These are phyloP conservation scores for Puccinellia tenuiflora DNA, from an alignment of 176 grass and related monocot species.

Conservation along the genomic window DNA sequence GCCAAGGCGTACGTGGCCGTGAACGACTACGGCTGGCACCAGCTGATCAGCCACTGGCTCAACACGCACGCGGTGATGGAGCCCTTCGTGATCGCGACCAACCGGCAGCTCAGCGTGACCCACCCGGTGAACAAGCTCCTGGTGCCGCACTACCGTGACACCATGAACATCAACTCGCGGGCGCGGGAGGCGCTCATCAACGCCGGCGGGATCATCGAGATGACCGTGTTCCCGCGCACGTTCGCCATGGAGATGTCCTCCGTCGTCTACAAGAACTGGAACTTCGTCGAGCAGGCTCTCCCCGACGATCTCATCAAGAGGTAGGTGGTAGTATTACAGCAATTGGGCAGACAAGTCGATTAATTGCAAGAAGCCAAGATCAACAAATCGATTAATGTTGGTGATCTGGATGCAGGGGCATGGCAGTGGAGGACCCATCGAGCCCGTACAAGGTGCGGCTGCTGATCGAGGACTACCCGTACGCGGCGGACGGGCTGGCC, in stretches of 20 bases:
- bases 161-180: not conserved
- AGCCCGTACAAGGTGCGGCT: slow-evolving; percentile 39
- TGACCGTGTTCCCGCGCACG: not conserved
- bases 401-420: not conserved
- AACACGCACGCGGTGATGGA: slow-evolving; percentile 3
- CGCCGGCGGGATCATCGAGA: not conserved
- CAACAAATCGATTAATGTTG: no score
- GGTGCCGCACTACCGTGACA: not conserved
- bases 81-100: not conserved
- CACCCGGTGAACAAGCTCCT: not conserved
- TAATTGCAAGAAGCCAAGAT: not conserved
- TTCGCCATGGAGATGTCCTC: not conserved
- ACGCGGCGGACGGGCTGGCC: slow-evolving; percentile 36
- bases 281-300: not conserved
- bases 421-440: slow-evolving; percentile 13
- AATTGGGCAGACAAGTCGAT: not conserved
- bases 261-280: not conserved
- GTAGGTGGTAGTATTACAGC: no score
- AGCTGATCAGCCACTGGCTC: slow-evolving; percentile 9
- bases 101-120: not conserved
- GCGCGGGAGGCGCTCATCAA: not conserved
- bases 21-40: not conserved
- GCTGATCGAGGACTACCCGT: slow-evolving; percentile 28
- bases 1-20: not conserved
- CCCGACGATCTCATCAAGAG: not conserved